A percentile compares a stretch with the other conserved stretches of the same genome.
Evolutionary conservation across 2,329 filamentous ascomycete species (phyloP).

Genomic region (Fusarium abutilonis): DNA sequence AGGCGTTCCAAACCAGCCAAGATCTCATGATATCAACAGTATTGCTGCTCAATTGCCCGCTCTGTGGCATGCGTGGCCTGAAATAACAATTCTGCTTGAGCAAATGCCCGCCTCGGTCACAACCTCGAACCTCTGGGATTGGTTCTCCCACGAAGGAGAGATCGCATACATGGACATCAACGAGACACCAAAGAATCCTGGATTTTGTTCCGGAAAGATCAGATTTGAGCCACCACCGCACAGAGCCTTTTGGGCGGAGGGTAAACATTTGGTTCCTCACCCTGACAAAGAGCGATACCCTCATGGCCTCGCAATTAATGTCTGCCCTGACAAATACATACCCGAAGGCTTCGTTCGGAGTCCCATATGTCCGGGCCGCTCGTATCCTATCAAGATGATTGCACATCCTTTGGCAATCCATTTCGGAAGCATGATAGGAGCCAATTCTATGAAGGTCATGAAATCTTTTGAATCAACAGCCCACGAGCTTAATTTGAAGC

Average conservation of each 20-base stretch:
- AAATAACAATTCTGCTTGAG: slow-evolving; percentile 48
- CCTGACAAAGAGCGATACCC: slow-evolving; percentile 34
- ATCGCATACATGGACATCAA: slow-evolving; percentile 67
- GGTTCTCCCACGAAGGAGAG: slow-evolving; percentile 62
- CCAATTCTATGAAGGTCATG: slow-evolving; percentile 68
- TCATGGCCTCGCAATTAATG: slow-evolving; percentile 33
- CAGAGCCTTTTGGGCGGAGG: slow-evolving; percentile 61
- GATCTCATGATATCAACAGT: background rate
- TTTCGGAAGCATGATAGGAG: slow-evolving; percentile 69
- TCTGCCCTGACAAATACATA: slow-evolving; percentile 3
- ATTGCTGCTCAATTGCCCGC: slow-evolving; percentile 5
- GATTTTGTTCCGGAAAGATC: slow-evolving; percentile 55
- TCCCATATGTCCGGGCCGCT: slow-evolving; percentile 29
- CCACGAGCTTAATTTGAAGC: slow-evolving; percentile 31
- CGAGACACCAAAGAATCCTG: slow-evolving; percentile 1
- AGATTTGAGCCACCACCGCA: slow-evolving; percentile 67
- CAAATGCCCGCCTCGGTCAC: slow-evolving; percentile 51
- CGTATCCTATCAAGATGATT: slow-evolving; percentile 51
- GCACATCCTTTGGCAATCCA: slow-evolving; percentile 60
- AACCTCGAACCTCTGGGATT: slow-evolving; percentile 59
- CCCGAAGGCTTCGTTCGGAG: slow-evolving; percentile 34
- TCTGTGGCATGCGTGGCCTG: slow-evolving; percentile 51
- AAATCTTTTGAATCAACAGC: slow-evolving; percentile 46
- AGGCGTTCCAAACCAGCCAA: background rate
- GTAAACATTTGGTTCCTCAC: slow-evolving; percentile 44